Evolutionary conservation across 768 basidiomycete species (phyloP).

Genomic region (Lentinula detonsa): DNA sequence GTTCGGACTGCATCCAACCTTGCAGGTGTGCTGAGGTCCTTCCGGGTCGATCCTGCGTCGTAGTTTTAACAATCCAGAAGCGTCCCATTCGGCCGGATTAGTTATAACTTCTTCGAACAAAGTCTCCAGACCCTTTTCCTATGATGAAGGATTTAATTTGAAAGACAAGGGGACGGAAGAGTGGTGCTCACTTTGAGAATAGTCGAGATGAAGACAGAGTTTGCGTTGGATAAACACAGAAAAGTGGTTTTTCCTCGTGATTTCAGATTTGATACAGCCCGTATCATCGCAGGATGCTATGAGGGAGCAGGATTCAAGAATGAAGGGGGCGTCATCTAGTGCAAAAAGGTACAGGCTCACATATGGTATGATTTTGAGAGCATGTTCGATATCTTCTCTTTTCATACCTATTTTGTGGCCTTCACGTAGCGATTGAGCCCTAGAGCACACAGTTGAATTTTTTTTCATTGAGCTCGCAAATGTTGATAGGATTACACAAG

Average conservation of each 20-base stretch:
- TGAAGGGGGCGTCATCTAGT: neutral
- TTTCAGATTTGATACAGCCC: constrained; percentile 79
- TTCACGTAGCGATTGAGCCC: constrained; percentile 66
- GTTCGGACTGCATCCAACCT: constrained; percentile 87
- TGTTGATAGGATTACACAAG: constrained; percentile 61
- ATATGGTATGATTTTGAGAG: constrained; percentile 81
- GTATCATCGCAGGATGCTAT: constrained; percentile 95
- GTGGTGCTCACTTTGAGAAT: constrained; percentile 63
- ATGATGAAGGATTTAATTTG: neutral
- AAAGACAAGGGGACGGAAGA: neutral
- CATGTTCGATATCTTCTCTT: constrained; percentile 67
- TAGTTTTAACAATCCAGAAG: constrained; percentile 65
- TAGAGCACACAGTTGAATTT: constrained; percentile 15
- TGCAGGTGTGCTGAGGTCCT: constrained; percentile 78
- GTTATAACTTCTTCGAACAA: constrained; percentile 85
- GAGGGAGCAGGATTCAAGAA: neutral
- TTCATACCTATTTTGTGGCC: constrained; percentile 66
- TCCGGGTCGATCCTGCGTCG: constrained; percentile 68
- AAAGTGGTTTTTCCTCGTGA: constrained; percentile 63
- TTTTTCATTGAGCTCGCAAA: too few relatives aligned
- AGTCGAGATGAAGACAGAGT: constrained; percentile 84
- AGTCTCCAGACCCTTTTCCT: constrained; percentile 70
- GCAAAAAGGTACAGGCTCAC: constrained; percentile 37
- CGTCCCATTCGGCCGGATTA: constrained; percentile 85
- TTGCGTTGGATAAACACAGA: constrained; percentile 92